A percentile compares a stretch with the other conserved stretches of the same genome.
These are phyloP conservation scores for Anacardium occidentale DNA, from an alignment of 345 rosid genomes.

Conservation along the genomic window DNA sequence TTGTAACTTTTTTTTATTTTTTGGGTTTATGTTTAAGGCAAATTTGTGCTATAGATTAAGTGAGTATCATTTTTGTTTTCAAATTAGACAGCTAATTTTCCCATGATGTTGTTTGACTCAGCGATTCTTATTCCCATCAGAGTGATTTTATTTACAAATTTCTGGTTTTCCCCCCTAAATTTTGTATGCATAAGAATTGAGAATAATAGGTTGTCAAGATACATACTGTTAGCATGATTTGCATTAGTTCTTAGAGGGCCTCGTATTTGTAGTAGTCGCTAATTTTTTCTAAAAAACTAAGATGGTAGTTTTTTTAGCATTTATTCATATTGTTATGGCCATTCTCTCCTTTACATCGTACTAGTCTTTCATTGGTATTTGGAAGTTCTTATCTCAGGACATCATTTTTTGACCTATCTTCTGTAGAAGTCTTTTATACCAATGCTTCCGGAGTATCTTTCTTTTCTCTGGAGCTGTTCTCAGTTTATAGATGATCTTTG, in stretches of 20 bases:
- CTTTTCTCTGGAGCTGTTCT: neutral
- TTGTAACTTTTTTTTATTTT: neutral
- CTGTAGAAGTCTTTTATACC: neutral
- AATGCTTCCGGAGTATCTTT: neutral
- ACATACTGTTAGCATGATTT: neutral
- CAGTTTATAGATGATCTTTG: neutral
- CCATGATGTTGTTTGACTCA: slow-evolving; percentile 6
- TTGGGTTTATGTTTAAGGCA: neutral
- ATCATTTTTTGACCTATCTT: neutral
- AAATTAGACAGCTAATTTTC: neutral
- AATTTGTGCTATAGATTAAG: neutral
- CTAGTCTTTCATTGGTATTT: neutral
- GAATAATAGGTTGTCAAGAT: neutral
- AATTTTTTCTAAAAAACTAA: neutral
- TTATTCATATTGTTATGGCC: neutral
- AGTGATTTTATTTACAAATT: neutral
- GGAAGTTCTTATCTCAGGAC: neutral
- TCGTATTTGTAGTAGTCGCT: neutral
- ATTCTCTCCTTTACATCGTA: neutral
- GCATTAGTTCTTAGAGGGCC: no score
- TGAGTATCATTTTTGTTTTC: neutral
- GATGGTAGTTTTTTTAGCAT: neutral
- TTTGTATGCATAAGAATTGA: neutral
- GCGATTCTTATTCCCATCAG: neutral
- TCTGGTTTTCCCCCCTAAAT: neutral